phyloP scores from a whole-genome alignment of 2,329 filamentous ascomycete species.

The Pochonia chlamydosporia region DNA sequence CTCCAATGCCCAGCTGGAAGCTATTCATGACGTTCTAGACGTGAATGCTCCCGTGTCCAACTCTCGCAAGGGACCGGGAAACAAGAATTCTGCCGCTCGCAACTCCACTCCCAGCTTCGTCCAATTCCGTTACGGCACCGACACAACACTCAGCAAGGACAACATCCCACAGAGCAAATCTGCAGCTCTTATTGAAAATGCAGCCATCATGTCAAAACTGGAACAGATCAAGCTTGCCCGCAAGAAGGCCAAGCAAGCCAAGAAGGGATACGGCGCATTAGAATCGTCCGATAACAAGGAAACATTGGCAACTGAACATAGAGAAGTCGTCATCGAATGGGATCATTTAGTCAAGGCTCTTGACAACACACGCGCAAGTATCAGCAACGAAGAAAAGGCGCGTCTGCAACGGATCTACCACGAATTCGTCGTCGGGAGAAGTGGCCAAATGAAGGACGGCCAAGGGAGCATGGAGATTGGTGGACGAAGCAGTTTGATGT shows the following conservation, averaged over 20 bases:
- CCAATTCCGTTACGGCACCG: constrained; percentile 76
- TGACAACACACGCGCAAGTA: constrained; percentile 71
- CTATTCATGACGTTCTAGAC: constrained; percentile 84
- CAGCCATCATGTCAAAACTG: constrained; percentile 75
- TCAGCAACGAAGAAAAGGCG: constrained; percentile 69
- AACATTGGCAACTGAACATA: constrained; percentile 29
- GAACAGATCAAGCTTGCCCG: constrained; percentile 69
- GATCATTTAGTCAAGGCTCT: constrained; percentile 75
- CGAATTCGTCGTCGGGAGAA: constrained; percentile 88
- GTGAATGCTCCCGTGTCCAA: constrained; percentile 40
- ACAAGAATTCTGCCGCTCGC: constrained; percentile 20
- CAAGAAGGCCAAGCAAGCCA: constrained; percentile 35
- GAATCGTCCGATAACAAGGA: constrained; percentile 14
- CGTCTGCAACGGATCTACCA: constrained; percentile 76
- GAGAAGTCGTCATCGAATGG: constrained; percentile 79
- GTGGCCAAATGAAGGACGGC: constrained; percentile 91
- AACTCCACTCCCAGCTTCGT: constrained; percentile 53
- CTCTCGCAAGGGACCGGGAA: constrained; percentile 27
- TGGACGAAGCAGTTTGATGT: constrained; percentile 91
- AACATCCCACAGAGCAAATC: constrained; percentile 43
- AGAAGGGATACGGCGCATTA: constrained; percentile 17
- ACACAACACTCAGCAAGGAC: constrained; percentile 37
- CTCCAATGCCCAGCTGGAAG: constrained; percentile 94
- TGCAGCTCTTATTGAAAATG: constrained; percentile 64
- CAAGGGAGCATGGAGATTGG: constrained; percentile 90